Conservation (phyloP, 805 yeast genomes). For the Yamadazyma scolyti region DNA sequence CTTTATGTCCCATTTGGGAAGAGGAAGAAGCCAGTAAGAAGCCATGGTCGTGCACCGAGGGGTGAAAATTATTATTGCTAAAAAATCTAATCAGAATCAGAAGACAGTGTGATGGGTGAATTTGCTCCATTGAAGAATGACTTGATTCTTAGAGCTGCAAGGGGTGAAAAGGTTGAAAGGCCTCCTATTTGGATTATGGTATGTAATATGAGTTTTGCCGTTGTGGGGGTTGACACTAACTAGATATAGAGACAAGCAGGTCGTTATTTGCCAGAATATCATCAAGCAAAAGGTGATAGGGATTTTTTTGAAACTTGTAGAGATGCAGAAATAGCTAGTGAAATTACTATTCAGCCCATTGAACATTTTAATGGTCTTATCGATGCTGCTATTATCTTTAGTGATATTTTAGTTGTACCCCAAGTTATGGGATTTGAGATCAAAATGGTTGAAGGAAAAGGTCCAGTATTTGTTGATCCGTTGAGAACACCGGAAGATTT, state of each 20-base stretch:
- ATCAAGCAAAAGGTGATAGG: conserved; percentile 74
- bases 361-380: conserved; percentile 83
- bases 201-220: conserved; percentile 15
- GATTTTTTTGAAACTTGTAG: conserved; percentile 96
- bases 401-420: conserved; percentile 93
- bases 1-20: no score
- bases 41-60: no score
- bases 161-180: conserved; percentile 86
- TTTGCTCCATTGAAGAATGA: conserved; percentile 87
- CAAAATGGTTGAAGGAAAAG: conserved; percentile 89
- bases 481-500: conserved; percentile 72
- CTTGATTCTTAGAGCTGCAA: conserved; percentile 85
- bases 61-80: no score
- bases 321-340: conserved; percentile 90
- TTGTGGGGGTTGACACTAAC: conserved; percentile 1
- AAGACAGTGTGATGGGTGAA: conserved; percentile 29
- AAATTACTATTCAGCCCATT: conserved; percentile 92
- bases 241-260: conserved; percentile 84
- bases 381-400: conserved; percentile 96
- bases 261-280: conserved; percentile 87
- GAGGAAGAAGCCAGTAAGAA: no score
- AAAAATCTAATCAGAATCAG: no score
- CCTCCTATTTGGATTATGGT: conserved; percentile 98
- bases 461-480: conserved; percentile 91
- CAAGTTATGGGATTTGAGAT: conserved; percentile 98